Evolutionary conservation across 768 basidiomycete genomes (phyloP).

Genomic region (Trametes cubensis): DNA sequence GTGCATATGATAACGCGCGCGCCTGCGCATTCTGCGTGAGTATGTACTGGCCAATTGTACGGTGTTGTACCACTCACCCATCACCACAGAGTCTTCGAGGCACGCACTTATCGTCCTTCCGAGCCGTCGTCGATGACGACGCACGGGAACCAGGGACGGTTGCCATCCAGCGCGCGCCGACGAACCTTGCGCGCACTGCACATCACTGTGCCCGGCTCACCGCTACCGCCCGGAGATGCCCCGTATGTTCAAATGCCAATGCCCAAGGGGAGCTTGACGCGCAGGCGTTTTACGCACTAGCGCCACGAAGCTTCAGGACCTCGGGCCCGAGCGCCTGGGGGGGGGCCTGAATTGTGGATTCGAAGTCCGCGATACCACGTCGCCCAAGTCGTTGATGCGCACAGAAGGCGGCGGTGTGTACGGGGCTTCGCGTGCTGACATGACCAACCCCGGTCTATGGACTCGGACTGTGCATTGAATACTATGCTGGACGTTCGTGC

Average conservation of each 20-base stretch:
- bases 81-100: no score
- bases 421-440: neutral
- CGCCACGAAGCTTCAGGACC: constrained; percentile 10
- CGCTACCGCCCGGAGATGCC: constrained; percentile 1
- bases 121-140: neutral
- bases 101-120: no score
- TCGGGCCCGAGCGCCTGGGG: neutral
- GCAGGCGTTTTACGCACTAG: neutral
- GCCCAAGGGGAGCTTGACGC: no score
- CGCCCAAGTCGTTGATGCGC: neutral
- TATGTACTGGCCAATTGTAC: no score
- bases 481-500: neutral
- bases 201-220: neutral
- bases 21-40: neutral
- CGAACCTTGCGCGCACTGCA: neutral
- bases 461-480: no score
- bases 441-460: neutral
- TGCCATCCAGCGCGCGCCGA: neutral
- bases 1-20: neutral
- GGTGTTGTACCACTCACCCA: no score
- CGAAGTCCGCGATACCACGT: constrained; percentile 8
- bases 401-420: neutral
- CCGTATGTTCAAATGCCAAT: neutral
- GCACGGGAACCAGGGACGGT: neutral
- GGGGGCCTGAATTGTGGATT: neutral